Base-by-base conservation (phyloP, 1,284 basidiomycete genomes). In the Ceratobasidium sp. region DNA sequence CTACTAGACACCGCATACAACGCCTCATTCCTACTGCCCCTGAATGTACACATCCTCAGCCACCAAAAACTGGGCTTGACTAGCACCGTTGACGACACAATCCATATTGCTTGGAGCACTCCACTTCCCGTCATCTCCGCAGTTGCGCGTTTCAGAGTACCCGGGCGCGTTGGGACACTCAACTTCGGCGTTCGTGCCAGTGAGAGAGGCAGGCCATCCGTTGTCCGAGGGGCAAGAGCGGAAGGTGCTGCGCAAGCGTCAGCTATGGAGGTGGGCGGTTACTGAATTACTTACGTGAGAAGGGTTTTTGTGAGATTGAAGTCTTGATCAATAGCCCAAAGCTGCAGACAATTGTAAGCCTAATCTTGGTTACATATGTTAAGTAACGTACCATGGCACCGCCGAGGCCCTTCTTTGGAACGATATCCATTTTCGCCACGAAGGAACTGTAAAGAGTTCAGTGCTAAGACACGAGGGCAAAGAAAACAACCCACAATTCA, bases 181-280 rank as follows among this genome's bases (percentile, higher is more conserved):
- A 20, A 72, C 40, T 42, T 72, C 70, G 18, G 55, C 70, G n/a
- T 23, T 40, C 20, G 40, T 23, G 5, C 70, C 70, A 3, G 70
- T n/a, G 0, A 60, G 55, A 0, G 53, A 60, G 39, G 70, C 53
- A 20, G 70, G 70, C 70, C 70, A 72, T 12, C 60, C 70, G 53
- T 33, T 33, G 33, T 72, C 70, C 55, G 49, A 55, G 55, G 70
- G 70, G 20, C 70, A 72, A 26, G 70, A 58, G 40, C 40, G 53
- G 70, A 44, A 72, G 5, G 58, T 60, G 20, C 53, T 60, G 55
- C n/a, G 6, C 10, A 39, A 3, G 28, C 6, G 7, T 33, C 39
- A 39, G 28, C 12, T 42, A 15, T 5, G 63, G 46, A 44, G 5
- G 39, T 13, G 23, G 10, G 39, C 18, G 5, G 23, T 20, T 23